phyloP scores from a whole-genome alignment of 176 grass and related monocot genomes.

The Oropetium thomaeum region DNA sequence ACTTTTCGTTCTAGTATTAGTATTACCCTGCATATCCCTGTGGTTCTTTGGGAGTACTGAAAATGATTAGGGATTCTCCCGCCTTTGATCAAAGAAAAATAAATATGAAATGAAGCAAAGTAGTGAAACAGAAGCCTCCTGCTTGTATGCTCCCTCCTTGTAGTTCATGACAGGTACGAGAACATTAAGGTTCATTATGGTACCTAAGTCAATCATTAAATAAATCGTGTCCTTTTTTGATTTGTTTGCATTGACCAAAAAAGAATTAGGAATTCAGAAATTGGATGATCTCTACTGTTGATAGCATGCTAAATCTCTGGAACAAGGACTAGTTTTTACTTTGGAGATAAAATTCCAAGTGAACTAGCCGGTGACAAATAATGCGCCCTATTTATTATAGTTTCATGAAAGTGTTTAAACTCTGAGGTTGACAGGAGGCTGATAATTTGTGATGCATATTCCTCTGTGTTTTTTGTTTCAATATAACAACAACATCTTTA shows the following conservation, averaged over 20 bases:
- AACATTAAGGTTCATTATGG: neutral
- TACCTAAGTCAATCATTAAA: neutral
- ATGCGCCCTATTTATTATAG: neutral
- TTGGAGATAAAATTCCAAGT: neutral
- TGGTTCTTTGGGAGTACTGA: neutral
- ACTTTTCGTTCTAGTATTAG: too few species aligned
- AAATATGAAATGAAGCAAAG: neutral
- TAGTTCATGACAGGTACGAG: neutral
- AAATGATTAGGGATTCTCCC: neutral
- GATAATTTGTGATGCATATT: neutral
- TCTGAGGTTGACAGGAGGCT: neutral
- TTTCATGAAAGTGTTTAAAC: neutral
- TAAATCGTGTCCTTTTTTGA: neutral
- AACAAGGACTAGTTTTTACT: neutral
- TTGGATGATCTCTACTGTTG: neutral
- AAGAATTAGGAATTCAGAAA: neutral
- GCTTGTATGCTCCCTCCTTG: neutral
- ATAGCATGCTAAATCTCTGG: neutral
- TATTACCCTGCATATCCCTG: too few species aligned
- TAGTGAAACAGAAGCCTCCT: neutral
- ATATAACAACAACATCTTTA: too few species aligned
- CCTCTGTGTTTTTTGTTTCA: too few species aligned
- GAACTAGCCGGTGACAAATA: neutral
- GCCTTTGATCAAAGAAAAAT: neutral
- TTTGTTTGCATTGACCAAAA: neutral